Evolutionary conservation across 805 yeast genomes (phyloP).

Genomic region (Ogataea pignaliae): DNA sequence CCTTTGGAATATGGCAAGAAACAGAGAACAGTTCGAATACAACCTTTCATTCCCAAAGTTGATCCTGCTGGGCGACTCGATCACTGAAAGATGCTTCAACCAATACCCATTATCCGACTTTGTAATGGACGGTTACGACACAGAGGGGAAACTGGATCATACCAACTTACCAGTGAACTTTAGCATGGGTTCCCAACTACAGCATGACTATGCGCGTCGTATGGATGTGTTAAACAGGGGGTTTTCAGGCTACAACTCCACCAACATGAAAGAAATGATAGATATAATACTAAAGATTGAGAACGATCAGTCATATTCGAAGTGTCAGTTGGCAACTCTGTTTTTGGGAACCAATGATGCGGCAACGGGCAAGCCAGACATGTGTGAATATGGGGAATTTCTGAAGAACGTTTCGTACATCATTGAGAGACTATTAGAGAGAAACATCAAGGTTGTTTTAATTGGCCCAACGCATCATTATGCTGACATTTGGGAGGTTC

Average conservation of each 20-base stretch:
- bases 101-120: slow-evolving; percentile 19
- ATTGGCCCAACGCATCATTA: slow-evolving; percentile 62
- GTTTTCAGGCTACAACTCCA: slow-evolving; percentile 67
- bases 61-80: slow-evolving; percentile 28
- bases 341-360: slow-evolving; percentile 76
- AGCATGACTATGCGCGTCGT: slow-evolving; percentile 45
- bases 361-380: slow-evolving; percentile 38
- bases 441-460: slow-evolving; percentile 47
- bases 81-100: slow-evolving; percentile 23
- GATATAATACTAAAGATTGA: slow-evolving; percentile 49
- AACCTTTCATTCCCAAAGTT: slow-evolving; percentile 18
- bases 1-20: slow-evolving; percentile 20
- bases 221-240: slow-evolving; percentile 72
- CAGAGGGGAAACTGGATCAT: neutral
- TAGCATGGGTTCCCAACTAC: slow-evolving; percentile 21
- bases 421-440: slow-evolving; percentile 32
- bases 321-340: slow-evolving; percentile 13
- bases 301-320: slow-evolving; percentile 25
- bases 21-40: slow-evolving; percentile 14
- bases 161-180: slow-evolving; percentile 8
- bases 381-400: slow-evolving; percentile 49
- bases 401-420: slow-evolving; percentile 43
- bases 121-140: slow-evolving; percentile 16
- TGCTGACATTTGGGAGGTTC: slow-evolving; percentile 34
- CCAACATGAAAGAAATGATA: slow-evolving; percentile 48